Conservation (phyloP, 2,329 filamentous ascomycete genomes). For the Neospermospora avenae region DNA sequence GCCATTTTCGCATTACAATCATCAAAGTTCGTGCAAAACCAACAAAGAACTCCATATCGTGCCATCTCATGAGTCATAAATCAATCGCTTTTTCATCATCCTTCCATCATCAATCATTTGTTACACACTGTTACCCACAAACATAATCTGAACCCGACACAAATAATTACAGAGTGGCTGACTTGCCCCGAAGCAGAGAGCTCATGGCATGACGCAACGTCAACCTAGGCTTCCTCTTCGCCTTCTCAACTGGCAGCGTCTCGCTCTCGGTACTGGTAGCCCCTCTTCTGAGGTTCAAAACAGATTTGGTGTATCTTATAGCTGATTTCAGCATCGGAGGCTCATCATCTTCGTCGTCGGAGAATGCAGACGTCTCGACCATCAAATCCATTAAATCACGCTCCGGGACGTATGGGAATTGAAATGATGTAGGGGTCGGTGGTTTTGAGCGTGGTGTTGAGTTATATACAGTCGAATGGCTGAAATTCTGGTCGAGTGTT, state of each 20-base stretch:
- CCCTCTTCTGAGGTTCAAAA: neutral
- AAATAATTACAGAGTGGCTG: neutral
- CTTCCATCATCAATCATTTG: neutral
- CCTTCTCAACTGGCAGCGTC: neutral
- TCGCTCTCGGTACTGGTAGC: neutral
- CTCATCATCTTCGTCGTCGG: conserved; percentile 1
- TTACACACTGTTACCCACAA: neutral
- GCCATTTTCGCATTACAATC: neutral
- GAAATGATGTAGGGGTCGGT: neutral
- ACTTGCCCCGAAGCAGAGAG: neutral
- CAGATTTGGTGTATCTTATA: neutral
- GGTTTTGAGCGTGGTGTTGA: neutral
- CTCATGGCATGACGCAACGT: neutral
- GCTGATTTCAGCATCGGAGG: neutral
- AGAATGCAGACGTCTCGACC: neutral
- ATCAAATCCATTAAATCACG: neutral
- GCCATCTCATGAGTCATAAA: neutral
- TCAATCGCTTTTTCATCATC: neutral
- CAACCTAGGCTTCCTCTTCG: neutral
- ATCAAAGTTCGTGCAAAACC: neutral
- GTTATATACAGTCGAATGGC: too few relatives aligned
- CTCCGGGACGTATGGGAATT: neutral
- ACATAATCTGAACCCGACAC: neutral
- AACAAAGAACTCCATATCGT: neutral
- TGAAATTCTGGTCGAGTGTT: neutral